These are phyloP conservation scores for Capsicum rhomboideum DNA, from an alignment of 257 asterid genomes.

Conservation along the genomic window DNA sequence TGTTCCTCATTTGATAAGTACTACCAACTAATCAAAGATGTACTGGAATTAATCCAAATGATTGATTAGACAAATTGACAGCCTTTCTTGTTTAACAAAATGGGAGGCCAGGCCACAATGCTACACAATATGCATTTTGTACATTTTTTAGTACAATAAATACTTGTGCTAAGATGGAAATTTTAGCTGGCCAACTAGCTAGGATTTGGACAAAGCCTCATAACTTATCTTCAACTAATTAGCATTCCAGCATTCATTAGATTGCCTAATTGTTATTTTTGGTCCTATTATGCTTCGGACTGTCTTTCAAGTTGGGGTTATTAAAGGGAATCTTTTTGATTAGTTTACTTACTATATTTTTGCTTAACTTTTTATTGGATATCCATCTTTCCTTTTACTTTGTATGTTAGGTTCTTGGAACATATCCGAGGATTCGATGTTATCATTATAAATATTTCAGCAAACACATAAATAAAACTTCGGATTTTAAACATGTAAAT, in stretches of 20 bases:
- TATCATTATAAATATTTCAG: no score
- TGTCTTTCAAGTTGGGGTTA: background rate
- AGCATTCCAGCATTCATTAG: background rate
- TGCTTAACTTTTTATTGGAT: no score
- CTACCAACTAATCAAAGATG: slow-evolving; percentile 2
- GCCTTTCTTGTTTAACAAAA: slow-evolving; percentile 1
- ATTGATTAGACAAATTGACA: slow-evolving; percentile 1
- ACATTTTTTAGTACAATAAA: background rate
- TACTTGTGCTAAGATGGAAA: background rate
- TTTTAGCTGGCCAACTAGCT: slow-evolving; percentile 5
- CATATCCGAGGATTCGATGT: no score
- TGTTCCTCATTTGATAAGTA: background rate
- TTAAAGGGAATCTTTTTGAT: background rate
- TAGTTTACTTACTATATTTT: no score
- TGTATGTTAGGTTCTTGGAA: no score
- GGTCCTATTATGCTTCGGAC: background rate
- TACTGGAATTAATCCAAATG: background rate
- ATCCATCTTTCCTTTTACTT: no score
- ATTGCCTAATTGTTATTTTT: background rate
- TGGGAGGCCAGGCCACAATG: slow-evolving; percentile 18
- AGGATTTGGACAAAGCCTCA: background rate
- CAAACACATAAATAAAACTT: no score
- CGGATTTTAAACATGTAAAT: no score
- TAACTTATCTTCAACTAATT: background rate
- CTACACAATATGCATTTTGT: background rate